Evolutionary conservation across 257 asterid genomes (phyloP).

Genomic region (Schizonepeta tenuifolia): DNA sequence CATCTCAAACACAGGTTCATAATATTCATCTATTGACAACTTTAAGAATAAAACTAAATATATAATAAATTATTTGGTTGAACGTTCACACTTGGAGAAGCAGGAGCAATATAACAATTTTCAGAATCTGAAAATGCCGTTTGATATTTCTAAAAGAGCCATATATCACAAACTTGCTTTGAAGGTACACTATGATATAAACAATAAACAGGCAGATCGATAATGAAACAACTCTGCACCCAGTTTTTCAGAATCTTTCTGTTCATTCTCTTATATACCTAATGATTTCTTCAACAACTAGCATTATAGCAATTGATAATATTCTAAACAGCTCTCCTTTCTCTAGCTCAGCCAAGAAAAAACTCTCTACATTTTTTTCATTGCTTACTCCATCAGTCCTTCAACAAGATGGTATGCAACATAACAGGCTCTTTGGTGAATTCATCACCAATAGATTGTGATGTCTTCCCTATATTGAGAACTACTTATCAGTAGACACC

Average conservation of each 20-base stretch:
- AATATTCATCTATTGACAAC: slow-evolving; percentile 26
- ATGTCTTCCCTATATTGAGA: background rate
- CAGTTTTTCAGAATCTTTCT: background rate
- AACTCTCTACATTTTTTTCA: background rate
- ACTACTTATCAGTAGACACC: background rate
- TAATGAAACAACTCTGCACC: slow-evolving; percentile 3
- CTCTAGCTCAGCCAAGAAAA: slow-evolving; percentile 13
- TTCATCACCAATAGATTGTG: background rate
- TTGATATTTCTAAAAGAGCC: slow-evolving; percentile 5
- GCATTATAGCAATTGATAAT: background rate
- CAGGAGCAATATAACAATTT: background rate
- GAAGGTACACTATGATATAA: background rate
- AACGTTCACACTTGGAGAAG: background rate
- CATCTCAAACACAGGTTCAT: background rate
- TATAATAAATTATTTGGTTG: background rate
- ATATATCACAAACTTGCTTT: slow-evolving; percentile 5
- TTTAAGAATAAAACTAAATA: slow-evolving; percentile 1
- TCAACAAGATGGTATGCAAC: too few relatives aligned
- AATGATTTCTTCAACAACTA: background rate
- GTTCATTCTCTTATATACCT: background rate
- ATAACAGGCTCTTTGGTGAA: too few relatives aligned
- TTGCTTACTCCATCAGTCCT: background rate
- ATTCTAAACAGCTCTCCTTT: background rate
- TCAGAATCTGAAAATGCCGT: slow-evolving; percentile 5
- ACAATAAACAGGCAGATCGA: background rate